phyloP scores from a whole-genome alignment of 2,329 filamentous ascomycete genomes.

The Beauveria medogensis region DNA sequence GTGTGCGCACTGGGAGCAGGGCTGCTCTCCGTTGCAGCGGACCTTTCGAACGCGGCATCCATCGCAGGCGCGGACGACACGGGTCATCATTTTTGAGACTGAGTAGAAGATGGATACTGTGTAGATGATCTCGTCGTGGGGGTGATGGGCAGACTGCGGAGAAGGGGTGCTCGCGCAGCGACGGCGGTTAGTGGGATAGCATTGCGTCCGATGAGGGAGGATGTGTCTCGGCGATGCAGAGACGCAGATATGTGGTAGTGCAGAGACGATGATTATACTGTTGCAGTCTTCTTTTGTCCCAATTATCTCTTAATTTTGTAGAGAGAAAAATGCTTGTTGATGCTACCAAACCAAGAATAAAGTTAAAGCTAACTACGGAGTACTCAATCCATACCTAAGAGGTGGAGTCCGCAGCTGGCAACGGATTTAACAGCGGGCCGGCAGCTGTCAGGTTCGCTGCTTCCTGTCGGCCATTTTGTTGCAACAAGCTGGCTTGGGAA shows the following conservation, averaged over 20 bases:
- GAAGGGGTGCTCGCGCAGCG: not conserved
- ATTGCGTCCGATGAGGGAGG: not conserved
- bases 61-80: conserved; percentile 25
- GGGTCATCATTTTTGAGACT: not conserved
- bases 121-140: not conserved
- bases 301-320: not conserved
- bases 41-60: conserved; percentile 32
- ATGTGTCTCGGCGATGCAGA: not conserved
- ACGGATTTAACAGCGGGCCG: not conserved
- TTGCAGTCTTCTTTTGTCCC: not conserved
- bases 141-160: not conserved
- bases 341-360: not conserved
- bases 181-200: not conserved
- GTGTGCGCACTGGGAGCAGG: conserved; percentile 29
- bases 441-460: not conserved
- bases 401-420: conserved; percentile 3
- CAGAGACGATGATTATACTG: not conserved
- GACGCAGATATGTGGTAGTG: not conserved
- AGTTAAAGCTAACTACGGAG: too few species aligned
- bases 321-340: not conserved
- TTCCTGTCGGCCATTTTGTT: not conserved
- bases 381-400: not conserved
- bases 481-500: not conserved
- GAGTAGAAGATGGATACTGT: not conserved
- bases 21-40: conserved; percentile 25